These are phyloP conservation scores for Fusarium napiforme DNA, from an alignment of 2,329 filamentous ascomycete species.

Conservation along the genomic window DNA sequence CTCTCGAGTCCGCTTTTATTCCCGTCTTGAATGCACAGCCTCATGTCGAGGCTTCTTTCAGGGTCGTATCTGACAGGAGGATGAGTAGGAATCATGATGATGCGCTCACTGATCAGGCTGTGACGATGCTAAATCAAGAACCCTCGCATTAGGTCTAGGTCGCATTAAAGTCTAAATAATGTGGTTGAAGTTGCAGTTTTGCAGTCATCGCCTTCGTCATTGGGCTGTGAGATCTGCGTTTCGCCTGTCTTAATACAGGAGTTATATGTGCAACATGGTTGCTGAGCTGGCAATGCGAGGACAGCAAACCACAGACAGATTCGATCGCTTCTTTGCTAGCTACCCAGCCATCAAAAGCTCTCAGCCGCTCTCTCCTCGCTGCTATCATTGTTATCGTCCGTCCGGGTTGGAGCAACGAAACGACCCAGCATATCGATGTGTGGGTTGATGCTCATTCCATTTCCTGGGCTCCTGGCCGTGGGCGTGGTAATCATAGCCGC, in stretches of 20 bases:
- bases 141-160: not conserved
- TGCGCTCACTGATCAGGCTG: conserved; percentile 9
- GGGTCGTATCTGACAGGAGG: conserved; percentile 9
- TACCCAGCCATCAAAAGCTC: not conserved
- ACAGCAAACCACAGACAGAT: conserved; percentile 5
- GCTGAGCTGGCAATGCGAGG: conserved; percentile 36
- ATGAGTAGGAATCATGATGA: conserved; percentile 12
- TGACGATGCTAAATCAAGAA: conserved; percentile 8
- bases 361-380: not conserved
- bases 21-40: conserved; percentile 24
- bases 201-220: conserved; percentile 18
- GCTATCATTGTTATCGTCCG: not conserved
- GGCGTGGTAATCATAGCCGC: conserved; percentile 31
- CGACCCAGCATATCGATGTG: conserved; percentile 8
- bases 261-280: conserved; percentile 30
- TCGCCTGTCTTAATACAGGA: conserved; percentile 28
- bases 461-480: conserved; percentile 17
- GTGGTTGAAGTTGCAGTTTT: not conserved
- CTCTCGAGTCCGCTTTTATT: conserved; percentile 16
- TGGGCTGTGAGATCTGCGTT: conserved; percentile 10
- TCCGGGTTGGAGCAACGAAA: conserved; percentile 20
- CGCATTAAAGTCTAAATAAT: not conserved
- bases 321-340: not conserved
- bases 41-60: conserved; percentile 20
- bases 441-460: conserved; percentile 29